Conservation (phyloP, 2,329 filamentous ascomycete species). For the Diplodia mutila region DNA sequence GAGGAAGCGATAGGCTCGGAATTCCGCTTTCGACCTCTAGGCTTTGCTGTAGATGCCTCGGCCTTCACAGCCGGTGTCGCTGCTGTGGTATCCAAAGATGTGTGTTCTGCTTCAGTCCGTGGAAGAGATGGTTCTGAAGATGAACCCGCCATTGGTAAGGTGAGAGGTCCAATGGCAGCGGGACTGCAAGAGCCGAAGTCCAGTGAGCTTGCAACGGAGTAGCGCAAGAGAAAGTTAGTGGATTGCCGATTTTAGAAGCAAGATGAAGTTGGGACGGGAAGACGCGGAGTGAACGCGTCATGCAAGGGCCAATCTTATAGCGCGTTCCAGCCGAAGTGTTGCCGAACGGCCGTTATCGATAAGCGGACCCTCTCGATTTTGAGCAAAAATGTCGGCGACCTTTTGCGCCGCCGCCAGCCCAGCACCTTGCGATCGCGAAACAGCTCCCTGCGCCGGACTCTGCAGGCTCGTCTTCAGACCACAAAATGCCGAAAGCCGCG, state of each 20-base stretch:
- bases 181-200: background rate
- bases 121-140: constrained; percentile 12
- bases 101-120: background rate
- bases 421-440: constrained; percentile 4
- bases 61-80: background rate
- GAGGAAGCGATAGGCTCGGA: background rate
- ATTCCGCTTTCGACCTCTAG: background rate
- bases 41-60: background rate
- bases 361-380: constrained; percentile 8
- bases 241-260: background rate
- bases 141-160: constrained; percentile 1
- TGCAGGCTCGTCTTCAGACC: background rate
- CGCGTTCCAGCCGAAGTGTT: background rate
- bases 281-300: constrained; percentile 19
- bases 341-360: constrained; percentile 8
- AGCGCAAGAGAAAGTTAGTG: background rate
- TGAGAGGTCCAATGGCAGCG: background rate
- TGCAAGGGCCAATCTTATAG: background rate
- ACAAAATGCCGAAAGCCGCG: constrained; percentile 50
- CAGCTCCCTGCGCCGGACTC: constrained; percentile 16
- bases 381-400: constrained; percentile 4
- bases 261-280: constrained; percentile 8
- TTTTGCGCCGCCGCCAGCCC: background rate
- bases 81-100: background rate
- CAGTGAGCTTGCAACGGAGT: background rate